Base-by-base conservation (phyloP, 2,329 filamentous ascomycete species). In the Pestalotiopsis sp. region DNA sequence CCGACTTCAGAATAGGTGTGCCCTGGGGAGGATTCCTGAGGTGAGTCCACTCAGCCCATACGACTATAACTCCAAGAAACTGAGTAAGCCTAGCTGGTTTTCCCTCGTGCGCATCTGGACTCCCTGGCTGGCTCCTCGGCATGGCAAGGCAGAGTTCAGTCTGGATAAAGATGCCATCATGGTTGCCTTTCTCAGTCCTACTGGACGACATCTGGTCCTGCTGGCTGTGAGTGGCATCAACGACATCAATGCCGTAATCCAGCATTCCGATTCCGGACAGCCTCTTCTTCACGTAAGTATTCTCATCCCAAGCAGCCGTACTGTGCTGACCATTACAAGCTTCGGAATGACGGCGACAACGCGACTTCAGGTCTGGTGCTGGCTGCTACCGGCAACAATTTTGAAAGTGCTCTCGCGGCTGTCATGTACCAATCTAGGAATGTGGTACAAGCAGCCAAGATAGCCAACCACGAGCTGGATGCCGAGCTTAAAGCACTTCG, bases 121-220 rank as follows among this genome's bases (percentile, higher is more conserved):
- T 41, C 92, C 94, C 1, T 98, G 95, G 95, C 83, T 97, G 12
- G 94, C 92, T 7, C 95, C 95, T n/a, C 86, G 94, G 52, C 95
- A 98, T 78, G 95, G 95, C 13, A 90, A 87, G 71, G 80, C 83
- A 3, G 82, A 82, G 0, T 92, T 97, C 68, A 81, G 83, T 4
- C 83, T 95, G 4, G 91, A 94, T 70, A 93, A 94, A 73, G 93
- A 97, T 75, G 94, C 90, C 1, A 81, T 98, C 2, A 77, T 97
- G 20, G 90, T 91, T 69, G 93, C 93, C 0, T 97, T 98, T 73
- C 82, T 97, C 25, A 91, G 89, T 27, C 79, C 83, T 0, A 84
- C 92, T 72, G 95, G 95, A 0, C 86, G 90, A 25, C 91, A 94
- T 78, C 81, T 98, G 5, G 93, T 95, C 1, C 80, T 97, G 9